Base-by-base conservation (phyloP, 805 yeast species). In the Saccharomycopsis sp. region DNA sequence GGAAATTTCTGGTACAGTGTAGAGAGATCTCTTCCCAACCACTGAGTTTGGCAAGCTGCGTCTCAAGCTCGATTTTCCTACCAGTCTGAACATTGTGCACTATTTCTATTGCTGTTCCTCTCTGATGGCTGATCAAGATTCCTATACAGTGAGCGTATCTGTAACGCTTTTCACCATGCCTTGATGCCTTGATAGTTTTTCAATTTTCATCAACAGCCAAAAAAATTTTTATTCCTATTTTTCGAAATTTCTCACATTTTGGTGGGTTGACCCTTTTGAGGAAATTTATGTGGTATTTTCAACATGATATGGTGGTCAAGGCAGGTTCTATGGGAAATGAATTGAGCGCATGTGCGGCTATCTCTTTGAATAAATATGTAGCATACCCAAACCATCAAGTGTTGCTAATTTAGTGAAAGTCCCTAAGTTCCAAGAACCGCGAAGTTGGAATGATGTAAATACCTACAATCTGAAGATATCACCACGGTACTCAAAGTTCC, bases 1-100 rank as follows among this genome's bases (percentile, higher is more conserved):
- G 29, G 61, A 53, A 24, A 67, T 57, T 16, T 54, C 47, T 34
- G 69, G 69, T 9, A 63, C 57, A 2, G 64, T 57, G 24, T 58
- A 54, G 34, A 61, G 29, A 16, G 54, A 53, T 56, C 63, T 58
- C 21, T 15, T 41, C 7, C 48, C 48, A 16, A n/a, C 21, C 18
- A 44, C 5, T 5, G 48, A 44, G 21, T 16, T 44, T 18, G 18
- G 18, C 18, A 18, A 16, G 48, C 48, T 16, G 21, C 12, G 8
- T 18, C 21, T 44, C 48, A 44, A 44, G 16, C 18, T 44, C 8
- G 48, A 18, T 44, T 44, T 44, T 44, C 48, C 48, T 44, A 44
- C 16, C 18, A 44, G 48, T 16, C 48, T 44, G 48, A 44, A 44
- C 48, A 44, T 44, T 44, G 7, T 44, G 12, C 16, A 44, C 16